Conservation (phyloP, 2,329 filamentous ascomycete genomes). For the Epichloe uncinata region DNA sequence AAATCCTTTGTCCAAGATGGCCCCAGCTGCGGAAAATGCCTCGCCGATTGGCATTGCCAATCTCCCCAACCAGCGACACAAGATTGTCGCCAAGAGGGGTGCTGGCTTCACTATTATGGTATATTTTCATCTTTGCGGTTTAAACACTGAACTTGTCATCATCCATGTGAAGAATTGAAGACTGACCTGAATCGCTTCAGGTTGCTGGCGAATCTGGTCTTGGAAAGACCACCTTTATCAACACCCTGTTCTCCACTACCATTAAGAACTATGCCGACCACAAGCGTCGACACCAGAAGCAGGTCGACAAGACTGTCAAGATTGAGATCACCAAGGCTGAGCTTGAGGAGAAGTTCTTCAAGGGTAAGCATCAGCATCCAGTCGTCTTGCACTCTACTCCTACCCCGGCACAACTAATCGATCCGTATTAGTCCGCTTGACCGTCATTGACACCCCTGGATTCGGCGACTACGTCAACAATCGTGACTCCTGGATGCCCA, state of each 20-base stretch:
- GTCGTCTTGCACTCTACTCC: not conserved
- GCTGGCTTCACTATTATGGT: slow-evolving; percentile 99
- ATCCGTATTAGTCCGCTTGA: slow-evolving; percentile 63
- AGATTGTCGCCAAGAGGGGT: slow-evolving; percentile 70
- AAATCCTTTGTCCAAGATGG: slow-evolving; percentile 31
- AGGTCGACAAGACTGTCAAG: slow-evolving; percentile 98
- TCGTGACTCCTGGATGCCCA: slow-evolving; percentile 98
- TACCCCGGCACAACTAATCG: no score
- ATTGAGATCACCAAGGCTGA: slow-evolving; percentile 99
- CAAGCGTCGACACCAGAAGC: slow-evolving; percentile 97
- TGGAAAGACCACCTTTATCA: slow-evolving; percentile 99
- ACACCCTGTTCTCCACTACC: slow-evolving; percentile 98
- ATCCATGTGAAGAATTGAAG: not conserved
- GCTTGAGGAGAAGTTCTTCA: slow-evolving; percentile 99
- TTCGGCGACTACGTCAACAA: slow-evolving; percentile 99
- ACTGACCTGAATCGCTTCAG: slow-evolving; percentile 30
- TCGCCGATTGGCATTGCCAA: slow-evolving; percentile 64
- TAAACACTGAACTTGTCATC: not conserved
- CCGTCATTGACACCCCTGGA: slow-evolving; percentile 96
- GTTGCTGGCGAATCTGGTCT: slow-evolving; percentile 96
- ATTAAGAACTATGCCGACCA: slow-evolving; percentile 99
- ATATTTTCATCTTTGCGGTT: slow-evolving; percentile 9
- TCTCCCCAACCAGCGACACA: slow-evolving; percentile 60
- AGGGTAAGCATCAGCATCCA: slow-evolving; percentile 48
- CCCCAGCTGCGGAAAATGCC: slow-evolving; percentile 45